These are phyloP conservation scores for Metarhizium anisopliae DNA, from an alignment of 2,329 filamentous ascomycete genomes.

Conservation along the genomic window DNA sequence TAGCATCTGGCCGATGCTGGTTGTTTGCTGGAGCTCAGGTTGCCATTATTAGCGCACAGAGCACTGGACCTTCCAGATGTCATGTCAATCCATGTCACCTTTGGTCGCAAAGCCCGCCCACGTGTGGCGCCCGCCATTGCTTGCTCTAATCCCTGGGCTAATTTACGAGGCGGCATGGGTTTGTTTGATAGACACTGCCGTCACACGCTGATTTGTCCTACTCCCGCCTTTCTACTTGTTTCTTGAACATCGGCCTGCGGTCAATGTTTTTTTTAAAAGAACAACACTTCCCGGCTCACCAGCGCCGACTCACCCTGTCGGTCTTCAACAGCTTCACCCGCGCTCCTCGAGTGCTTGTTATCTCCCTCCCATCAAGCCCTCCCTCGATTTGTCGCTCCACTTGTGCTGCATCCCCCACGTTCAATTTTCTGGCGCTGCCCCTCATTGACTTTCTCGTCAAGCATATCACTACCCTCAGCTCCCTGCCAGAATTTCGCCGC, in stretches of 20 bases:
- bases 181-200: background rate
- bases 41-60: background rate
- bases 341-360: background rate
- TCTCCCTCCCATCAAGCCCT: background rate
- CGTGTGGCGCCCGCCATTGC: background rate
- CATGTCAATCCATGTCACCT: background rate
- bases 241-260: background rate
- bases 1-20: too few relatives aligned
- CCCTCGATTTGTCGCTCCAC: background rate
- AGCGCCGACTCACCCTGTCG: background rate
- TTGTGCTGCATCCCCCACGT: background rate
- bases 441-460: constrained; percentile 1
- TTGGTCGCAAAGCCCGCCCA: background rate
- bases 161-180: background rate
- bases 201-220: background rate
- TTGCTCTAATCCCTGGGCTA: too few relatives aligned
- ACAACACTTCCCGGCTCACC: background rate
- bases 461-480: background rate
- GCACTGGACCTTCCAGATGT: background rate
- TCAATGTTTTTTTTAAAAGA: too few relatives aligned
- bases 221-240: background rate
- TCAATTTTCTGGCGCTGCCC: background rate
- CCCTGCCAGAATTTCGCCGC: constrained; percentile 9
- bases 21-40: too few relatives aligned
- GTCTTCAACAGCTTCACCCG: background rate